These are phyloP conservation scores for Spiraea crenata DNA, from an alignment of 331 rosid genomes.

Conservation along the genomic window DNA sequence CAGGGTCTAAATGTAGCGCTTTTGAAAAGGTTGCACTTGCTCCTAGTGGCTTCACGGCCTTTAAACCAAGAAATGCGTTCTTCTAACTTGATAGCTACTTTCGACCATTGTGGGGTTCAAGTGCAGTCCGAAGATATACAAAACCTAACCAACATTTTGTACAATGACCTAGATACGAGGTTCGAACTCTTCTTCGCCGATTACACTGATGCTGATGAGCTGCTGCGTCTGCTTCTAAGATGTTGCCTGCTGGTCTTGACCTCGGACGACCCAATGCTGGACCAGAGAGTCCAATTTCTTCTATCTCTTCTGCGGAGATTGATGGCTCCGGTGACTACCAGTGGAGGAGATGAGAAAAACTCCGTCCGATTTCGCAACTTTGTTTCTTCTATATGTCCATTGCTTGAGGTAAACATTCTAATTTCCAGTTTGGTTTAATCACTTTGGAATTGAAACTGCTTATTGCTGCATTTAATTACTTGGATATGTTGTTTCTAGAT, in stretches of 20 bases:
- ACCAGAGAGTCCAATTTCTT: conserved; percentile 38
- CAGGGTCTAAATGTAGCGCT: conserved; percentile 32
- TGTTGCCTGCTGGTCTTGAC: conserved; percentile 53
- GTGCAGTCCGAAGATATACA: conserved; percentile 20
- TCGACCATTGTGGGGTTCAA: conserved; percentile 19
- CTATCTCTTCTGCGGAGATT: conserved; percentile 37
- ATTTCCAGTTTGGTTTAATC: background rate
- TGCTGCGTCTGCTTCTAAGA: conserved; percentile 52
- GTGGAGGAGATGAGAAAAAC: conserved; percentile 23
- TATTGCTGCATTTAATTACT: conserved; percentile 24
- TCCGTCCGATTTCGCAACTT: conserved; percentile 34
- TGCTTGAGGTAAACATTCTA: conserved; percentile 58
- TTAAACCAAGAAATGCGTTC: conserved; percentile 2
- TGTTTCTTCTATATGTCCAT: conserved; percentile 39
- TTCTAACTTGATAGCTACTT: conserved; percentile 5
- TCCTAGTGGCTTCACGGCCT: conserved; percentile 24
- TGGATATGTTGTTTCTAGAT: conserved; percentile 49
- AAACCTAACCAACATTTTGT: conserved; percentile 45
- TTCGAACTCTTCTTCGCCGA: conserved; percentile 38
- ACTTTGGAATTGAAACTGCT: conserved; percentile 10
- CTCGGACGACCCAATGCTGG: conserved; percentile 34
- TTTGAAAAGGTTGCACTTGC: conserved; percentile 28
- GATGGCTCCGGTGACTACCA: conserved; percentile 20
- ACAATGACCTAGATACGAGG: conserved; percentile 36
- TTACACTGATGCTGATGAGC: conserved; percentile 30